Evolutionary conservation across 1,284 basidiomycete genomes (phyloP), one percentile per base, ranked within the genome.

Genomic region (Earliella scabrosa): DNA sequence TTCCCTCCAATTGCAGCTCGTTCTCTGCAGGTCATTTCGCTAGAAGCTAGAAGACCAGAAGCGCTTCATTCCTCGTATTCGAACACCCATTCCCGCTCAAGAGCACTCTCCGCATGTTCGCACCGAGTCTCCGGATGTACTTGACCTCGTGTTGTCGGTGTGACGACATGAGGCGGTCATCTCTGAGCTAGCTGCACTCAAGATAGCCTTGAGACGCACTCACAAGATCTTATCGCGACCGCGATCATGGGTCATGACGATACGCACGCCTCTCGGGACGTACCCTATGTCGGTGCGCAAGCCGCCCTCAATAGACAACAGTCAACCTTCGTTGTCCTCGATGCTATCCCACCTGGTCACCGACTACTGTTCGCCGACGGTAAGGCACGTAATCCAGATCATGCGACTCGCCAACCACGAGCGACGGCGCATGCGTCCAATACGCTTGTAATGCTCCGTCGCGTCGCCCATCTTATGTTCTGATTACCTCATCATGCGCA

Each of bases 401-500:
- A n/a, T n/a, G n/a, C n/a, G n/a, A n/a, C n/a, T n/a, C n/a, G n/a
- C n/a, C n/a, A n/a, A n/a, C 51, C 23, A 40, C 34, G 52, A 41
- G 23, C 39, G 20, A 13, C 39, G 45, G 23, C 31, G 36, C 21
- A 29, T 43, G 43, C 44, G 24, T 21, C 21, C 43, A 35, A 34
- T 39, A 23, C 39, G 43, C 11, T 20, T 16, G 20, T 20, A 21
- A 21, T 10, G 38, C 23, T 18, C 43, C 32, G 50, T 10, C 21
- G 29, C 48, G 14, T 21, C 24, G 48, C 35, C 32, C 34, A 45
- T 45, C 32, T 52, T 46, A 24, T 39, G 35, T 29, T n/a, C 18
- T 18, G 29, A 40, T 58, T 61, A 61, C 60, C 60, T 56, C 60
- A 61, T 55, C 31, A n/a, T 16, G 26, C 51, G 34, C 44, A 43